Conservation (phyloP, 345 rosid genomes). For the Brassica rapa region DNA sequence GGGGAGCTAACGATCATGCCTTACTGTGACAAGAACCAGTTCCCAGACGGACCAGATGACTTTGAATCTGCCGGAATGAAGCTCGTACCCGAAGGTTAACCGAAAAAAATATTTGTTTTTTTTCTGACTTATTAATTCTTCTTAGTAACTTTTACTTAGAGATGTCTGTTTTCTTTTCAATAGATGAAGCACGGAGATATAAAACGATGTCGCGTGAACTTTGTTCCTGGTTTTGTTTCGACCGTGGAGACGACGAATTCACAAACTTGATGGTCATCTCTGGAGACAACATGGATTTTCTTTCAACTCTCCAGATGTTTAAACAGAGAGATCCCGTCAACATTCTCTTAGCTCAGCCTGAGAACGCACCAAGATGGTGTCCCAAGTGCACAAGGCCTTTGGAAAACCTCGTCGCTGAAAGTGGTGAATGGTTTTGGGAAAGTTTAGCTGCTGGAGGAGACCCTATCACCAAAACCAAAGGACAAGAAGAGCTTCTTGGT, state of each 20-base stretch:
- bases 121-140: no score
- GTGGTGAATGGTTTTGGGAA: background rate
- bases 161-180: background rate
- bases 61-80: background rate
- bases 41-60: background rate
- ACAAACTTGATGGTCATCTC: background rate
- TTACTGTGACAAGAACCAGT: background rate
- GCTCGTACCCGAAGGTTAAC: background rate
- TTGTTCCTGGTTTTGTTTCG: background rate
- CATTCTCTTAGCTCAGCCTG: background rate
- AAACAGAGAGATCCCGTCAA: background rate
- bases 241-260: background rate
- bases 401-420: background rate
- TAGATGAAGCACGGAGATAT: background rate
- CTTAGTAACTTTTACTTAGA: background rate
- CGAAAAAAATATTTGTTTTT: no score
- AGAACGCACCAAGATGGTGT: background rate
- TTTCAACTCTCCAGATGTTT: background rate
- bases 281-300: background rate
- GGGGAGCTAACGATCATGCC: background rate
- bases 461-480: background rate
- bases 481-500: background rate
- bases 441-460: background rate
- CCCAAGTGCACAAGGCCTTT: background rate
- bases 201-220: background rate